Evolutionary conservation across 495 filamentous ascomycete genomes (phyloP), one percentile per base, ranked within the genome.

Genomic region (Pyrenula massariospora): DNA sequence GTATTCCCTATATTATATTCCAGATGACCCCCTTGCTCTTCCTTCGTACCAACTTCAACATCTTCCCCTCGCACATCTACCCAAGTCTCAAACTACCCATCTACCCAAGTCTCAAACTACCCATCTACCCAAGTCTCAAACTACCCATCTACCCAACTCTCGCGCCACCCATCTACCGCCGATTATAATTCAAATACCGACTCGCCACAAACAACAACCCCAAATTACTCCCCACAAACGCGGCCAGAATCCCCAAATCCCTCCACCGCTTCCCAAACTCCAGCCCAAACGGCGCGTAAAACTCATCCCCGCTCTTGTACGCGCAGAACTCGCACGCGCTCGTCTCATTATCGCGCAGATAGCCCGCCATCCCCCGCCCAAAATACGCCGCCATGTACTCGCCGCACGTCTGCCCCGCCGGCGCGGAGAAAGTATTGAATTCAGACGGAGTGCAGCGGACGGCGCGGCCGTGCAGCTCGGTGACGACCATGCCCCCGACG

Each of bases 381-480:
- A 93, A 91, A 65, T 85, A 88, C 0, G 69, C 61, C n/a, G 66
- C 56, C 84, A 89, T 88, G 67, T 93, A 93, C 24, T 82, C 77
- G 19, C 81, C 85, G 61, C 87, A 91, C 2, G 72, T 82, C 58
- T 82, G 68, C 5, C 80, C 81, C 0, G 61, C 52, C 0, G 86
- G 87, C 5, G 86, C 77, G 0, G 64, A 64, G 68, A 91, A 90
- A 0, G 42, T 58, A 62, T 84, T 87, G 53, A 82, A 72, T 63
- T 90, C 87, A 5, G 53, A 21, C 1, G 62, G 51, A 3, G 63
- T 58, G 64, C 87, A 91, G 10, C 67, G 60, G 0, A 91, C 87
- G 0, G 73, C 65, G n/a, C 80, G 68, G 0, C 73, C 75, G 62
- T 88, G 84, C 3, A 91, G 75, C 55, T 87, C 87, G 1, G 86